These are phyloP conservation scores for Saccharomycopsis sp. DNA, from an alignment of 805 yeast species.

Conservation along the genomic window DNA sequence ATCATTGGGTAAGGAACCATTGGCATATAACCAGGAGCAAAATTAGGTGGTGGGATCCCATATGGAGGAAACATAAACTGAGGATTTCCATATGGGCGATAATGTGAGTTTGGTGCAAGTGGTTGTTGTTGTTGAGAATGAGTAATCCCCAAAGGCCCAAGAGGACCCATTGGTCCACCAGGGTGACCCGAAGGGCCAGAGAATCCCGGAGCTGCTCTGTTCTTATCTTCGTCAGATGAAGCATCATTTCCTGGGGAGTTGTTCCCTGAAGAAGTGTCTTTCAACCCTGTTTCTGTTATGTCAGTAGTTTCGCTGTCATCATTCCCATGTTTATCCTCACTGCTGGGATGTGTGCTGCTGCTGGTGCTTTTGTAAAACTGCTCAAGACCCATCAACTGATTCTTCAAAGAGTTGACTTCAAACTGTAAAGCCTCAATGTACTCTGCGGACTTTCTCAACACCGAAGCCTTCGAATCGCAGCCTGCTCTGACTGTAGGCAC, in stretches of 20 bases:
- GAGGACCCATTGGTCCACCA: neutral
- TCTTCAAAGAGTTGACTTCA: conserved; percentile 24
- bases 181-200: conserved; percentile 3
- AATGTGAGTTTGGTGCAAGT: too few relatives aligned
- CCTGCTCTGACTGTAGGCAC: conserved; percentile 35
- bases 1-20: too few relatives aligned
- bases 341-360: neutral
- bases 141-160: too few relatives aligned
- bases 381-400: conserved; percentile 22
- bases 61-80: too few relatives aligned
- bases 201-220: too few relatives aligned
- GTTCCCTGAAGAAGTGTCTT: neutral
- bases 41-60: too few relatives aligned
- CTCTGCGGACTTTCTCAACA: conserved; percentile 34
- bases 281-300: neutral
- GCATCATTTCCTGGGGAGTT: neutral
- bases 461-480: conserved; percentile 38
- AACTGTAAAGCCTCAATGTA: conserved; percentile 33
- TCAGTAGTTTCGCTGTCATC: neutral
- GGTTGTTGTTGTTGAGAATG: too few relatives aligned
- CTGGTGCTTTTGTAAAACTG: conserved; percentile 16
- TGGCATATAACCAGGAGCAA: too few relatives aligned
- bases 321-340: neutral
- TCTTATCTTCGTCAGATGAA: too few relatives aligned
- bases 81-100: too few relatives aligned